phyloP scores from a whole-genome alignment of 2,329 filamentous ascomycete species.

The Scytalidium lignicola region DNA sequence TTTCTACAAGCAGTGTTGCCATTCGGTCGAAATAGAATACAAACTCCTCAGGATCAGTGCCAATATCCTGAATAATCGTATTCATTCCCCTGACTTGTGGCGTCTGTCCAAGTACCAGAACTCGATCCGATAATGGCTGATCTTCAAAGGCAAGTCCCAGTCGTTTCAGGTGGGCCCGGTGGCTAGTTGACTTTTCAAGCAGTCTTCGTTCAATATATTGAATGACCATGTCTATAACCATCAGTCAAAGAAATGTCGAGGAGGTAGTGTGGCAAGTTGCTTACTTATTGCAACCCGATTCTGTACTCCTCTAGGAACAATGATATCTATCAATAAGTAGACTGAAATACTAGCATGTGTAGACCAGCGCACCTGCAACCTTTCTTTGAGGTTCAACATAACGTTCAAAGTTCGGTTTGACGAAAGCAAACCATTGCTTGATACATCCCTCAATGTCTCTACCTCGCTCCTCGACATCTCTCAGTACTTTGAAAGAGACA shows the following conservation, averaged over 20 bases:
- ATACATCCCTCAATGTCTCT: conserved; percentile 92
- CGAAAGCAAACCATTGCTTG: conserved; percentile 95
- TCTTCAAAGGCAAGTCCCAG: conserved; percentile 69
- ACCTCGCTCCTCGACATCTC: conserved; percentile 84
- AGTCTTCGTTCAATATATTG: conserved; percentile 89
- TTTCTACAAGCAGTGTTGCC: conserved; percentile 76
- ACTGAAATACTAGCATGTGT: background rate
- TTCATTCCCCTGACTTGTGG: conserved; percentile 83
- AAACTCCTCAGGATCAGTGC: conserved; percentile 80
- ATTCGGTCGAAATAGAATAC: conserved; percentile 96
- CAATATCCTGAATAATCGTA: conserved; percentile 79
- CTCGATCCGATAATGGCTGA: conserved; percentile 67
- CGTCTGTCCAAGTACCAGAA: conserved; percentile 69
- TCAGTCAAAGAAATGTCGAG: background rate
- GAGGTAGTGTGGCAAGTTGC: conserved; percentile 20
- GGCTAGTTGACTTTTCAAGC: conserved; percentile 76
- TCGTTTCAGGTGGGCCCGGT: conserved; percentile 72
- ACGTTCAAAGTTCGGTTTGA: conserved; percentile 95
- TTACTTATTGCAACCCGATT: conserved; percentile 84
- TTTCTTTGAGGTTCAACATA: conserved; percentile 90
- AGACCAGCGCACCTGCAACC: conserved; percentile 52
- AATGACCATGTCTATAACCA: conserved; percentile 72
- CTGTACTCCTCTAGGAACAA: conserved; percentile 90
- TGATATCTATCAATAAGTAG: conserved; percentile 60
- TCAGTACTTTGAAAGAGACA: conserved; percentile 44